These are phyloP conservation scores for Ogataea pini DNA, from an alignment of 805 yeast genomes.

Conservation along the genomic window DNA sequence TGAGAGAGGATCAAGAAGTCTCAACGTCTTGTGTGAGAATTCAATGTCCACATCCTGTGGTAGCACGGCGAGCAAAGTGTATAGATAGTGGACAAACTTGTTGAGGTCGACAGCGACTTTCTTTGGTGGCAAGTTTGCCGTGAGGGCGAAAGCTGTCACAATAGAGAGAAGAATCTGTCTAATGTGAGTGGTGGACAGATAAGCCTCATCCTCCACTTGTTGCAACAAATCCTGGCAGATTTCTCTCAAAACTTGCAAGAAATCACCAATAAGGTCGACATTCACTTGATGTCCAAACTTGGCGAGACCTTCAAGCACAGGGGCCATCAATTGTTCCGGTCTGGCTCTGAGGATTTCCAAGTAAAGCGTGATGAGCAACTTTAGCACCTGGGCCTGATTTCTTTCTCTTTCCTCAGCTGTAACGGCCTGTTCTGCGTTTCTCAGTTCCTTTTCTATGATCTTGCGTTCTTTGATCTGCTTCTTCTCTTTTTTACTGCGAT, in stretches of 20 bases:
- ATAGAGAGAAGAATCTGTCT: conserved; percentile 80
- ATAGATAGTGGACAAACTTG: conserved; percentile 74
- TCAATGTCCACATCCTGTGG: conserved; percentile 83
- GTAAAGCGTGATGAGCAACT: conserved; percentile 69
- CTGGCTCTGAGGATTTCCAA: conserved; percentile 70
- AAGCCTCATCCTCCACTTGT: conserved; percentile 44
- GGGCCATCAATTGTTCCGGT: conserved; percentile 69
- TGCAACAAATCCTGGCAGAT: conserved; percentile 54
- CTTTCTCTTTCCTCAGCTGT: conserved; percentile 85
- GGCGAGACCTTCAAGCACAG: conserved; percentile 89
- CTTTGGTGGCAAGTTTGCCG: conserved; percentile 70
- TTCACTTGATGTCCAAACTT: conserved; percentile 91
- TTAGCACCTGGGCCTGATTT: conserved; percentile 81
- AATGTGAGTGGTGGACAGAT: conserved; percentile 47
- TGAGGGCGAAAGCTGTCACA: conserved; percentile 85
- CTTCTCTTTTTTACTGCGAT: conserved; percentile 85
- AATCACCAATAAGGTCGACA: conserved; percentile 88
- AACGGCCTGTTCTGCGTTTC: conserved; percentile 82
- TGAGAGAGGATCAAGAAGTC: conserved; percentile 76
- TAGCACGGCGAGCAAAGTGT: conserved; percentile 64
- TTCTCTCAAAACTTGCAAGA: conserved; percentile 85
- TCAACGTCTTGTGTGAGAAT: conserved; percentile 75
- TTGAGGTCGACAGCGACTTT: conserved; percentile 81
- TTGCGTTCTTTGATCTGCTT: conserved; percentile 85
- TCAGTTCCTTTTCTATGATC: conserved; percentile 85